Evolutionary conservation across 768 basidiomycete species (phyloP), one percentile per base, ranked within the genome.

Genomic region (Termitomyces sp.): DNA sequence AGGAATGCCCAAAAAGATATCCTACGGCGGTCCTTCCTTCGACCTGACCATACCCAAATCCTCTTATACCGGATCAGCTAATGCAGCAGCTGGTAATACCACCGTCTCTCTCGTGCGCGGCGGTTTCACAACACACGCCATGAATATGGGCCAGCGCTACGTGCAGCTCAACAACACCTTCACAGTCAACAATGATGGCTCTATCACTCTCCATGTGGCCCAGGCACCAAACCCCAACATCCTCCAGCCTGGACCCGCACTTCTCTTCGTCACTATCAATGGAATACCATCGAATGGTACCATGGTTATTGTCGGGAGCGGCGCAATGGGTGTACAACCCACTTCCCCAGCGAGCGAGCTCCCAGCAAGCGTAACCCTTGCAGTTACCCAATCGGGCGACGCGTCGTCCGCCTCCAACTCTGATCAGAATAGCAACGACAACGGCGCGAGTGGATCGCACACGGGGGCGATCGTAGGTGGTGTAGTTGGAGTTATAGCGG

Each of bases 111-210:
- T 98, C 58, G 74, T 89, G 33, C 90, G 96, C 22, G 80, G 84
- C 5, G 95, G 95, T 1, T 91, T 88, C 75, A 86, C 90, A 3
- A 91, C 90, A 0, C 90, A 92, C 62, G 88, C 82, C 28, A 89
- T 92, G 88, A 92, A 90, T 73, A 92, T 91, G 88, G 89, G 89
- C 0, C 91, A 93, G 70, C 80, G 94, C 5, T 79, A 79, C 54
- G 65, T 94, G 56, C 80, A 90, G 71, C 79, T 92, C 56, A 81
- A 89, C 67, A 83, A 77, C 63, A 85, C 90, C 1, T 92, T 83
- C 73, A 84, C 80, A 1, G 88, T 93, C 58, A 84, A 90, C 67
- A 68, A 67, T 18, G 84, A 93, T 61, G 88, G 90, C 22, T 84
- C 88, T 11, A 87, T 92, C 63, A 81, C 79, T 5, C 74, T 97